A percentile compares a stretch with the other conserved stretches of the same genome.
Evolutionary conservation across 257 asterid genomes (phyloP).

Genomic region (Handroanthus guayacan): DNA sequence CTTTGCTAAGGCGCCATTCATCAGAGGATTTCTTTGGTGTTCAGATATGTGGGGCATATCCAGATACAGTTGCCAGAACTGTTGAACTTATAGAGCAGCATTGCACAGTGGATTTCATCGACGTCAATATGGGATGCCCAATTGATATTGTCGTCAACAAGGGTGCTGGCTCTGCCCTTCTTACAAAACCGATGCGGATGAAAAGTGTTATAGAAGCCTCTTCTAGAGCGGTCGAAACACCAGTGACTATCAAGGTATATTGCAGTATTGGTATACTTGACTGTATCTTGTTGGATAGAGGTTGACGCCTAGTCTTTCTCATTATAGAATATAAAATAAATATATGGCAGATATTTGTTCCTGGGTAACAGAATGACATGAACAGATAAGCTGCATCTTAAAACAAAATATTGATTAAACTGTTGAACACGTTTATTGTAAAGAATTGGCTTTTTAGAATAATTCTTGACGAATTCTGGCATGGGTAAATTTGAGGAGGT

Average conservation of each 20-base stretch:
- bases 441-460: slow-evolving; percentile 1
- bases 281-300: slow-evolving; percentile 20
- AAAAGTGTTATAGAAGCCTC: slow-evolving; percentile 85
- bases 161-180: slow-evolving; percentile 98
- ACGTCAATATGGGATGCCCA: slow-evolving; percentile 98
- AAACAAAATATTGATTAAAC: slow-evolving; percentile 5
- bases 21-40: slow-evolving; percentile 92
- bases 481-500: slow-evolving; percentile 3
- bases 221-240: slow-evolving; percentile 68
- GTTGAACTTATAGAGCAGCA: slow-evolving; percentile 93
- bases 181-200: slow-evolving; percentile 86
- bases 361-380: background rate
- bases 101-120: slow-evolving; percentile 91
- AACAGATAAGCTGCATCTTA: slow-evolving; percentile 5
- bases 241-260: slow-evolving; percentile 84
- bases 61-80: slow-evolving; percentile 90
- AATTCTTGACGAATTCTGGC: slow-evolving; percentile 8
- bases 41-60: slow-evolving; percentile 95
- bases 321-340: background rate
- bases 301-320: background rate
- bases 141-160: slow-evolving; percentile 88
- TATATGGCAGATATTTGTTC: slow-evolving; percentile 10
- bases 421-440: background rate
- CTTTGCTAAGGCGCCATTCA: slow-evolving; percentile 94
- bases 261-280: slow-evolving; percentile 16